Conservation (phyloP, 495 filamentous ascomycete genomes). For the Aspergillus taichungensis region DNA sequence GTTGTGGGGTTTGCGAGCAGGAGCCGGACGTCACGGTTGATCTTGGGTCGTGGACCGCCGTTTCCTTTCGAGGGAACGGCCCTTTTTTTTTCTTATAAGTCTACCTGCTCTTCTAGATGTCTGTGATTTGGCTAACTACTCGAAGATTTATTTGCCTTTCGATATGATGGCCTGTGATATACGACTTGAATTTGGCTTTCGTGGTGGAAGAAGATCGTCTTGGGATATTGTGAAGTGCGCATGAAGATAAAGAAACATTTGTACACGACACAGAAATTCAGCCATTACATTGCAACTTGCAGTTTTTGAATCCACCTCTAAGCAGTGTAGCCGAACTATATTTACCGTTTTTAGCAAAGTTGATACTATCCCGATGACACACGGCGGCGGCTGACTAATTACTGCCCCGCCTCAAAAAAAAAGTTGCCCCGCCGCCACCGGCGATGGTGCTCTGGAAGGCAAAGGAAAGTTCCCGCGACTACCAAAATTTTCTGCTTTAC, state of each 20-base stretch:
- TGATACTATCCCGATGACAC: too few species aligned
- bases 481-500: constrained; percentile 17
- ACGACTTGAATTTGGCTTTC: too few species aligned
- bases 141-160: too few species aligned
- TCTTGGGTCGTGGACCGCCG: constrained; percentile 22
- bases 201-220: too few species aligned
- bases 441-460: constrained; percentile 20
- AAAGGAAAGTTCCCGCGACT: constrained; percentile 32
- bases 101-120: constrained; percentile 6
- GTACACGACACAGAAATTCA: too few species aligned
- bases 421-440: constrained; percentile 21
- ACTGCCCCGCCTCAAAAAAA: constrained; percentile 21
- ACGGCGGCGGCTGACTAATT: constrained; percentile 10
- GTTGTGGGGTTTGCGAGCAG: constrained; percentile 34
- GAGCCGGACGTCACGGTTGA: constrained; percentile 15
- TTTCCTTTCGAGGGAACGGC: constrained; percentile 43
- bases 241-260: too few species aligned
- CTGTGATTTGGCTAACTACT: constrained; percentile 20
- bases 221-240: too few species aligned
- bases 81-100: constrained; percentile 59
- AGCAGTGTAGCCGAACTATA: too few species aligned
- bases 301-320: too few species aligned
- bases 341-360: too few species aligned
- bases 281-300: too few species aligned
- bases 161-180: too few species aligned